Base-by-base conservation (phyloP, 192 early-diverging fungal species). In the Endogone sp. region DNA sequence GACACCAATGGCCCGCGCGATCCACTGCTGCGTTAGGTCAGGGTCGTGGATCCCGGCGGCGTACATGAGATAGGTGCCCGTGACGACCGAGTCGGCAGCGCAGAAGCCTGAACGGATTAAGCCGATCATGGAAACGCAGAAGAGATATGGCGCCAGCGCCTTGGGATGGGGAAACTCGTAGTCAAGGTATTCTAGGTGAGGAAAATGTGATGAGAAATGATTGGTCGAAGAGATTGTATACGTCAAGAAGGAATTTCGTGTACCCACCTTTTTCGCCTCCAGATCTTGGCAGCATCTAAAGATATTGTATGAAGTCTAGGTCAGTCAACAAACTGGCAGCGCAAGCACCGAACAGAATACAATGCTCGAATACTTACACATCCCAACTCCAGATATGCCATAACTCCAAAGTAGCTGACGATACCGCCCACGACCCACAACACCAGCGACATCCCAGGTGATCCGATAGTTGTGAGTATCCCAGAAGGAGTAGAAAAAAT, bases 401-500 rank as follows among this genome's bases (percentile, higher is more conserved):
- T 63, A 4, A 76, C 30, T 4, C 65, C 65, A 23, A 27, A 67
- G 28, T 59, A 55, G 44, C 55, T 67, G 10, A 30, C 54, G 1
- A 67, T 10, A 2, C 37, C 37, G 37, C 37, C 37, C 13, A 89
- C 65, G n/a, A 86, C 76, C 92, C 92, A 94, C 20, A 94, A 78
- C 44, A 94, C 70, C 9, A 94, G 73, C 11, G 91, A 86, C 69
- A 86, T 88, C 3, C 87, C 86, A 10, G 88, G 84, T 16, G 37
- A 49, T 0, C 0, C 37, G 37, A 49, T 16, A 49, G 37, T 16
- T 0, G 9, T 49, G 9, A 49, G 37, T 6, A 49, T 49, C 6
- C 61, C 73, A 74, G 72, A 90, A 24, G 92, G 92, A 3, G 92
- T 91, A 30, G 89, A 87, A 77, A 94, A 94, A 60, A 93, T 87